These are phyloP conservation scores for Ramichloridium luteum DNA, from an alignment of 2,329 filamentous ascomycete genomes.

Conservation along the genomic window DNA sequence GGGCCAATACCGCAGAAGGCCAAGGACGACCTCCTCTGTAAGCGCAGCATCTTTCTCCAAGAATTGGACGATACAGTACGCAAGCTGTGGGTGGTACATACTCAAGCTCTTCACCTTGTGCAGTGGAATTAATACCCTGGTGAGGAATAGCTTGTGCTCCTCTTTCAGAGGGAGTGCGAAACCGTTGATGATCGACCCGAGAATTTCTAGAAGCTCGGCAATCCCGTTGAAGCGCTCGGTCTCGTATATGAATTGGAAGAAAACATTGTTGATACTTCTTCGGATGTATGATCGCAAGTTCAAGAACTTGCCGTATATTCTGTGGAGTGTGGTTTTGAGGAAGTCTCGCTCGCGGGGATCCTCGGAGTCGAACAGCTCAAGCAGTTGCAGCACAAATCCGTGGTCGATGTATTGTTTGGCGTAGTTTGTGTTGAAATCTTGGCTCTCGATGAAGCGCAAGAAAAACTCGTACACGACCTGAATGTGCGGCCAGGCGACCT, in stretches of 20 bases:
- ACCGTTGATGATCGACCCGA: conserved; percentile 97
- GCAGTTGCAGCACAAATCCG: conserved; percentile 82
- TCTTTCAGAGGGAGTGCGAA: conserved; percentile 95
- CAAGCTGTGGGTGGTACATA: conserved; percentile 98
- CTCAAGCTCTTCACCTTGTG: conserved; percentile 98
- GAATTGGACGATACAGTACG: conserved; percentile 98
- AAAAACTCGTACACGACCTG: conserved; percentile 99
- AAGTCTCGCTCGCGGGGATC: conserved; percentile 95
- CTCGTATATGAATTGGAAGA: conserved; percentile 99
- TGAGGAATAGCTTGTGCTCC: conserved; percentile 96
- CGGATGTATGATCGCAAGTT: conserved; percentile 95
- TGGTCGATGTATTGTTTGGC: conserved; percentile 98
- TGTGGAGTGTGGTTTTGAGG: conserved; percentile 91
- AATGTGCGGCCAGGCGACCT: conserved; percentile 98
- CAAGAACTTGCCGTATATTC: conserved; percentile 97
- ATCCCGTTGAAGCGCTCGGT: conserved; percentile 98
- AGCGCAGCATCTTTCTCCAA: conserved; percentile 93
- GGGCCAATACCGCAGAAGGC: conserved; percentile 91
- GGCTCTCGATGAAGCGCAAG: conserved; percentile 94
- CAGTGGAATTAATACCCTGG: conserved; percentile 77
- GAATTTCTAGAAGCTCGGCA: conserved; percentile 87
- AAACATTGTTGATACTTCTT: conserved; percentile 98
- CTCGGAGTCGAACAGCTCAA: conserved; percentile 98
- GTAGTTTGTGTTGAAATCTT: conserved; percentile 99
- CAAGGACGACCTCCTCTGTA: conserved; percentile 95